These are phyloP conservation scores for Microstegium vimineum DNA, from an alignment of 176 grass and related monocot species.

Conservation along the genomic window DNA sequence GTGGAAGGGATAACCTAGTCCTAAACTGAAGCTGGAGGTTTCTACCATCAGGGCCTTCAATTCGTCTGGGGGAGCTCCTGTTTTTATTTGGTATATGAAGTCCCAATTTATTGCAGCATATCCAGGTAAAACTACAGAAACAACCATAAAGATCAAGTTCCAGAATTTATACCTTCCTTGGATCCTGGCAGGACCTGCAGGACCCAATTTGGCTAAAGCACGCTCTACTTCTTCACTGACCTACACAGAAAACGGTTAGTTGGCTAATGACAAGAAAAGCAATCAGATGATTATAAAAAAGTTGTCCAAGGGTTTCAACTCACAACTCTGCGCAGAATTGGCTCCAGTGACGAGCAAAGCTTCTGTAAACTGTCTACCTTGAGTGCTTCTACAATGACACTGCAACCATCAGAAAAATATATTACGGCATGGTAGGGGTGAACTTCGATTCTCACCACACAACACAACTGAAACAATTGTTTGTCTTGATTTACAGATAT, in stretches of 20 bases:
- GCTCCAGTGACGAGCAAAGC: conserved; percentile 92
- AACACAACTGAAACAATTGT: background rate
- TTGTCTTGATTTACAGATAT: background rate
- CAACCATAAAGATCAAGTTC: conserved; percentile 22
- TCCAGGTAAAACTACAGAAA: conserved; percentile 19
- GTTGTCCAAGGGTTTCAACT: conserved; percentile 30
- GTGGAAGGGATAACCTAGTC: conserved; percentile 61
- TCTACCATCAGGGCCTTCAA: conserved; percentile 72
- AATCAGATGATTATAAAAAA: conserved; percentile 9
- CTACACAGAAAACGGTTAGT: conserved; percentile 37
- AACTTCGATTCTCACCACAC: background rate
- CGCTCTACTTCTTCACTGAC: conserved; percentile 99
- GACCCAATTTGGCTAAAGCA: conserved; percentile 80
- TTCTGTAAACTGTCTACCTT: conserved; percentile 97
- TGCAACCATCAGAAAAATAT: conserved; percentile 34
- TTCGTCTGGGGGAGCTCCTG: conserved; percentile 71
- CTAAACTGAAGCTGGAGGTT: conserved; percentile 72
- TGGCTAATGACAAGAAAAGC: conserved; percentile 23
- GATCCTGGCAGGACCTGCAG: conserved; percentile 66
- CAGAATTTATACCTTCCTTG: conserved; percentile 69
- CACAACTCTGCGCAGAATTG: conserved; percentile 95
- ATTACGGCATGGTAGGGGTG: background rate
- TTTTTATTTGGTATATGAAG: conserved; percentile 29
- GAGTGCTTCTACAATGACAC: conserved; percentile 94
- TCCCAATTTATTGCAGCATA: conserved; percentile 16